Percentiles rank a stretch among this genome's conserved stretches.
These are phyloP conservation scores for Melastoma candidum DNA, from an alignment of 441 rosid genomes.

Conservation along the genomic window DNA sequence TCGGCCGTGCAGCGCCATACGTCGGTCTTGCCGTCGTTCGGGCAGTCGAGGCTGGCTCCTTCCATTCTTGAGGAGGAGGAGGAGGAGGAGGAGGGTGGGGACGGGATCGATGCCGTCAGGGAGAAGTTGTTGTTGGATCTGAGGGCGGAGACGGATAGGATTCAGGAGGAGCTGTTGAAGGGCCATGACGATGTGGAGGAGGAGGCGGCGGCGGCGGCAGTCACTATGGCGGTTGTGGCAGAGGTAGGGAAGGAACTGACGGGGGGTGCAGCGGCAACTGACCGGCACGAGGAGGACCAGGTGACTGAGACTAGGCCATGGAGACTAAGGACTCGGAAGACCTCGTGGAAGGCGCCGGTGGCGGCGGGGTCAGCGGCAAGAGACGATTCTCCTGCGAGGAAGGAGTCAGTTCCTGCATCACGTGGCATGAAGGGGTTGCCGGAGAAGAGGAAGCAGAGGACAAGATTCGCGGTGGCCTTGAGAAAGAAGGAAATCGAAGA, in stretches of 20 bases:
- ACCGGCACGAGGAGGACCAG: constrained; percentile 17
- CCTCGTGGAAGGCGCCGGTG: constrained; percentile 36
- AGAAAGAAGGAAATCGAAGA: constrained; percentile 42
- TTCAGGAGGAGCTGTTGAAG: background rate
- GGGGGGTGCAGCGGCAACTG: background rate
- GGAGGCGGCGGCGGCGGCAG: background rate
- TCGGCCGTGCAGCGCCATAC: background rate
- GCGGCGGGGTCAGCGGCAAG: background rate
- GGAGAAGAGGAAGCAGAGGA: constrained; percentile 19
- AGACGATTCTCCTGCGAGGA: background rate
- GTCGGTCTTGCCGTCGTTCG: too few species aligned
- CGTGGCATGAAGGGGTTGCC: constrained; percentile 10
- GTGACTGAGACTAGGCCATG: constrained; percentile 29
- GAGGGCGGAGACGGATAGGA: constrained; percentile 10
- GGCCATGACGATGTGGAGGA: background rate
- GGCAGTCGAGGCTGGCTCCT: too few species aligned
- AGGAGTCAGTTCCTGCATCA: constrained; percentile 10
- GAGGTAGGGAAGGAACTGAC: too few species aligned
- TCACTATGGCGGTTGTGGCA: background rate
- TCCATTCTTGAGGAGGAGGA: too few species aligned
- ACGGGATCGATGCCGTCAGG: constrained; percentile 5
- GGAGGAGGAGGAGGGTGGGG: background rate
- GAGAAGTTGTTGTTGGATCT: constrained; percentile 7
- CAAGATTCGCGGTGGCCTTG: constrained; percentile 36
- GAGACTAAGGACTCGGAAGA: constrained; percentile 60